Percentiles rank a stretch among this genome's conserved stretches.
These are phyloP conservation scores for Fusarium floridanum DNA, from an alignment of 2,329 filamentous ascomycete species.

Conservation along the genomic window DNA sequence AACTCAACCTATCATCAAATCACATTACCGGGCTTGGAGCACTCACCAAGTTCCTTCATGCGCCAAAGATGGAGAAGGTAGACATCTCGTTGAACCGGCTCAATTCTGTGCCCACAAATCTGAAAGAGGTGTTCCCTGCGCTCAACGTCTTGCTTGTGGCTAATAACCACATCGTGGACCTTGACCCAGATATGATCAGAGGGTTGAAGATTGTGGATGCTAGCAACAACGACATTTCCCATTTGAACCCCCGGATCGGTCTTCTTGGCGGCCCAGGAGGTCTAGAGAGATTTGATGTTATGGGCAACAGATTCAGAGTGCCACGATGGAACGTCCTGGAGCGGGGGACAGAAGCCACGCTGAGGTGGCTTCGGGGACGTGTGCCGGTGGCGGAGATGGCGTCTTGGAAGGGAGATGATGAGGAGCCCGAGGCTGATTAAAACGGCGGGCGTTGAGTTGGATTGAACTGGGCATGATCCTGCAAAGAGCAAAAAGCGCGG, in stretches of 20 bases:
- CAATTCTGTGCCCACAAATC: constrained; percentile 70
- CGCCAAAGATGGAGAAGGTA: constrained; percentile 80
- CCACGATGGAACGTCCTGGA: constrained; percentile 87
- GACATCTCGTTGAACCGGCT: constrained; percentile 89
- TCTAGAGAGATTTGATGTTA: constrained; percentile 78
- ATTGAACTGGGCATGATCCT: background rate
- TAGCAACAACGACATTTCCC: constrained; percentile 87
- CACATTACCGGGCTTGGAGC: constrained; percentile 78
- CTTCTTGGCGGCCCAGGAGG: constrained; percentile 75
- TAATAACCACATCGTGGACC: constrained; percentile 82
- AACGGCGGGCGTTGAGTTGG: constrained; percentile 6
- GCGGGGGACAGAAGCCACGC: constrained; percentile 86
- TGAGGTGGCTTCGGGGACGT: constrained; percentile 83
- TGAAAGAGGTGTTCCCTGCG: constrained; percentile 77
- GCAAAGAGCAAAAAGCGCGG: background rate
- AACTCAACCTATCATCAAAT: constrained; percentile 82
- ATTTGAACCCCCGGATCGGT: constrained; percentile 84
- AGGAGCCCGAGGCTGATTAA: constrained; percentile 49
- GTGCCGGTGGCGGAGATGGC: constrained; percentile 74
- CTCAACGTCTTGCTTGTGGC: constrained; percentile 78
- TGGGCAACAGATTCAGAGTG: constrained; percentile 88
- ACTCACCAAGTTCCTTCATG: constrained; percentile 75
- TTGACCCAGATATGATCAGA: constrained; percentile 79
- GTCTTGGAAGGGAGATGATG: constrained; percentile 64
- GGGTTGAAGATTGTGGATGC: constrained; percentile 76